These are phyloP conservation scores for Corynascus novoguineensis DNA, from an alignment of 495 filamentous ascomycete species.

Conservation along the genomic window DNA sequence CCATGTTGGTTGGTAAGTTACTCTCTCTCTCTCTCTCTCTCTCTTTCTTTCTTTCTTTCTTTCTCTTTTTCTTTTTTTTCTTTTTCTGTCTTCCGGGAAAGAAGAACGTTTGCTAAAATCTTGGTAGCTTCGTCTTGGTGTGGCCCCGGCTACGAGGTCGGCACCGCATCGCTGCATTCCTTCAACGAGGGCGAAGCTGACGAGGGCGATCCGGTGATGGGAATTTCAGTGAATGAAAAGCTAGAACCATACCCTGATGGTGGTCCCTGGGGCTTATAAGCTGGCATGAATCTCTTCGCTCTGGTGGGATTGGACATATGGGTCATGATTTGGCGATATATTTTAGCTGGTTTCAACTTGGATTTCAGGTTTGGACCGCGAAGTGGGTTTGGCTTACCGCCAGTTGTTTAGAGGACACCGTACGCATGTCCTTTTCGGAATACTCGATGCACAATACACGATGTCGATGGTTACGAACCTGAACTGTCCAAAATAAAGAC, in stretches of 20 bases:
- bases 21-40: no score
- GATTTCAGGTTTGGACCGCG: neutral
- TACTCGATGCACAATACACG: no score
- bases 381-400: no score
- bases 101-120: conserved; percentile 12
- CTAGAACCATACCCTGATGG: conserved; percentile 21
- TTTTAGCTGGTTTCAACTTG: neutral
- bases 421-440: no score
- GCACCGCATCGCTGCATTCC: conserved; percentile 70
- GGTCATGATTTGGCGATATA: no score
- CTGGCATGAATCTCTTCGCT: neutral
- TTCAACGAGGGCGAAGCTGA: conserved; percentile 64
- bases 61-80: neutral
- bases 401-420: no score
- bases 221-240: conserved; percentile 48
- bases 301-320: neutral
- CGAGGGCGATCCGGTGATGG: conserved; percentile 60
- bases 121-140: conserved; percentile 71
- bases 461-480: no score
- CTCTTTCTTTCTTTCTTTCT: neutral
- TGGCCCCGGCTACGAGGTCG: conserved; percentile 60
- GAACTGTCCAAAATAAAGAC: no score
- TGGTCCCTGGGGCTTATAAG: neutral
- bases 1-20: conserved; percentile 73
- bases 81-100: neutral